Evolutionary conservation across 2,329 filamentous ascomycete species (phyloP), one percentile per base, ranked within the genome.

Genomic region (Periconia macrospinosa): DNA sequence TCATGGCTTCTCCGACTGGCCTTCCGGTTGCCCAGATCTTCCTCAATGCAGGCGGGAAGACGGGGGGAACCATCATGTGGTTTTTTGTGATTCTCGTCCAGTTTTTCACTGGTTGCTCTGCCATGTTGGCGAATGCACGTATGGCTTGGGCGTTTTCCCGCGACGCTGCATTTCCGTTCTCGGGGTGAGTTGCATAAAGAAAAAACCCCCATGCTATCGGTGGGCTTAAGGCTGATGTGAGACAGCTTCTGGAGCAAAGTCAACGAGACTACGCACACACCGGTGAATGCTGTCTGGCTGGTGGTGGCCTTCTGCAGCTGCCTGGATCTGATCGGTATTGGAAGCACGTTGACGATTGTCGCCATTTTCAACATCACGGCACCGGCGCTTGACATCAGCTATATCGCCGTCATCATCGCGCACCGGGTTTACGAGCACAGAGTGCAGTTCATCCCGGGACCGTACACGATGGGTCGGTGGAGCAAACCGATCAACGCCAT

Each of bases 271-370:
- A 87, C 84, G 0, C 75, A 81, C 14, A 87, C 85, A 0, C 85
- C 85, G 0, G 75, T 87, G 50, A 83, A 86, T 55, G 80, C 83
- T 2, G 85, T 87, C 50, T 87, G 84, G 84, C 80, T 86, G 46
- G 82, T 86, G 43, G 84, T 86, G 2, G 61, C 79, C 55, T 84
- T 84, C 68, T 85, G 83, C 67, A 73, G 66, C 60, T 76, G 72
- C 47, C 73, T 83, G 20, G 79, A 81, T 57, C 70, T 81, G 41
- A 83, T 83, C 56, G 81, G 77, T 2, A 77, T 83, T 42, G 81
- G 80, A 41, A 77, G 72, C 43, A 78, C 76, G 3, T 67, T 78
- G 47, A 83, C 81, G 6, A 82, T 83, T 57, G 75, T 74, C 18
- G 74, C 75, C 33, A 78, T 79, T 53, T 79, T 79, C 72, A 78